Evolutionary conservation across 495 filamentous ascomycete species (phyloP).

Genomic region (Chlorociboria aeruginascens): DNA sequence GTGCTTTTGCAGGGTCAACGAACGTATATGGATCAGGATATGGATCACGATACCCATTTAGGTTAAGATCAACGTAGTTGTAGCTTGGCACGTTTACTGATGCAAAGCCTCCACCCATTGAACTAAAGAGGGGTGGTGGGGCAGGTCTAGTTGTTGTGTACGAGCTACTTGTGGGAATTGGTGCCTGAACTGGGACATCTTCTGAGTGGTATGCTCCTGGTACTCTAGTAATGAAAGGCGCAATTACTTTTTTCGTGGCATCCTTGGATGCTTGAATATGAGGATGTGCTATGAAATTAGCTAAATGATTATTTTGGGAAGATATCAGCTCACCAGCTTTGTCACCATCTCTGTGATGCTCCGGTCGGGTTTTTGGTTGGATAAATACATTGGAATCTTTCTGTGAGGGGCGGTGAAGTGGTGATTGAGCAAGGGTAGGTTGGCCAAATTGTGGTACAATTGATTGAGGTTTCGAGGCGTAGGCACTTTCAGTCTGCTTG

Average conservation of each 20-base stretch:
- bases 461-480: constrained; percentile 3
- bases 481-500: background rate
- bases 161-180: background rate
- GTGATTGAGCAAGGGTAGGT: constrained; percentile 15
- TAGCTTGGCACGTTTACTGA: background rate
- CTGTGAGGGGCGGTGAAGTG: constrained; percentile 6
- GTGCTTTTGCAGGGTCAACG: constrained; percentile 65
- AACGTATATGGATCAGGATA: constrained; percentile 48
- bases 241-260: constrained; percentile 3
- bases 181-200: constrained; percentile 3
- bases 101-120: constrained; percentile 14
- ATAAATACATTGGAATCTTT: constrained; percentile 15
- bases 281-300: constrained; percentile 9
- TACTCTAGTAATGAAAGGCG: constrained; percentile 11
- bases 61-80: constrained; percentile 19
- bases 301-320: background rate
- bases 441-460: constrained; percentile 16
- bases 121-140: constrained; percentile 12
- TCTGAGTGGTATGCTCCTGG: constrained; percentile 5
- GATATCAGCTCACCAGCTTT: background rate
- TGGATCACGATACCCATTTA: constrained; percentile 8
- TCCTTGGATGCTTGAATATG: constrained; percentile 16
- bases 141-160: constrained; percentile 15
- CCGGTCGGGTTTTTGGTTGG: constrained; percentile 14
- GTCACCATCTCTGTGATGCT: constrained; percentile 13